Base-by-base conservation (phyloP, 1,284 basidiomycete species). In the Apiotrichum akiyoshidainum region DNA sequence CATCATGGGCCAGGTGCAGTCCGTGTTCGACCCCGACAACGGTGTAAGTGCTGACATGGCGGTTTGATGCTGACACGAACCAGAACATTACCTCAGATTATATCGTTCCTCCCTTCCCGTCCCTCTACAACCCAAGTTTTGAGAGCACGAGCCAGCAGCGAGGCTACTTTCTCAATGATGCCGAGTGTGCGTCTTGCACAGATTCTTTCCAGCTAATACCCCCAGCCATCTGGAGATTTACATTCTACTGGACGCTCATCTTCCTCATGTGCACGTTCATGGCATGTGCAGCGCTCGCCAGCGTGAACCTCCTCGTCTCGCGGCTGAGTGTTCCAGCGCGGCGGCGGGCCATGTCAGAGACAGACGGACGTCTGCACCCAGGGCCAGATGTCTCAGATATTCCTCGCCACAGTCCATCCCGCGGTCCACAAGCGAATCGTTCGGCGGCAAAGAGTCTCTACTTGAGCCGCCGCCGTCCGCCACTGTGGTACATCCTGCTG, bases 201-300 rank as follows among this genome's bases (percentile, higher is more conserved):
- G 26, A 3, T 31, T 7, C 7, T 31, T 3, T 31, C 26, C 26
- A 31, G 26, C 26, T 31, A 31, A 31, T 31, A 59, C 55, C 35
- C n/a, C 17, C 63, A 91, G 90, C 89, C 59, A 80, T 92, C 55
- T 92, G 90, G 79, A 81, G 81, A 31, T 92, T 90, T 78, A 92
- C 89, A 12, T 80, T 92, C 35, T 92, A 87, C 73, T 93, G 90
- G 90, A 88, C 85, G 1, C 75, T 92, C 34, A 80, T 89, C 54
- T 85, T 92, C 67, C 84, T 90, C 72, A 82, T 82, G 2, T 86
- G 87, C 1, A 78, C 86, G 48, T 91, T 88, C 72, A 69, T 87
- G 46, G 55, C 87, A 46, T 86, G 86, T 62, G 88, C 88, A 0
- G 60, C 77, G 2, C 86, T 87, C 66, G 89, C 89, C 33, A 81